Conservation (phyloP, 225 moss, liverwort and hornwort genomes). For the Lunularia cruciata region DNA sequence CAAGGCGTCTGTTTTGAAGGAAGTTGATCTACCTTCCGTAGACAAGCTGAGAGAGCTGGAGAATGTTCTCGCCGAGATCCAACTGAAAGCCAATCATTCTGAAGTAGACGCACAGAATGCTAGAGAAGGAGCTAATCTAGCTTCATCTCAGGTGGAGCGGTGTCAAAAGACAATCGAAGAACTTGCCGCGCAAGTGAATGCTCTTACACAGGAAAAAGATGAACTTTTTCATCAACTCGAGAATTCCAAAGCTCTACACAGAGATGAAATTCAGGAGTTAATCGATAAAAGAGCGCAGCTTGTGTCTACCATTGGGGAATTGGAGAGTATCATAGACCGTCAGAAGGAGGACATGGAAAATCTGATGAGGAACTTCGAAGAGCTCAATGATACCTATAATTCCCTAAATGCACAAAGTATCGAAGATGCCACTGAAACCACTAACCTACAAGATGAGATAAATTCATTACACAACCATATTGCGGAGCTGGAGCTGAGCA, state of each 20-base stretch:
- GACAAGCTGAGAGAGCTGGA: conserved; percentile 29
- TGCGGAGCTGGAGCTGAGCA: conserved; percentile 27
- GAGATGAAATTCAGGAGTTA: conserved; percentile 23
- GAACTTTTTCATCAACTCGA: conserved; percentile 37
- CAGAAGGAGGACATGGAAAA: conserved; percentile 26
- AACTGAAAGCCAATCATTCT: conserved; percentile 31
- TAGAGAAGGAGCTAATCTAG: conserved; percentile 23
- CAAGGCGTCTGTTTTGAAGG: neutral
- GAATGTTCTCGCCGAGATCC: conserved; percentile 42
- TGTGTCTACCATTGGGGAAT: conserved; percentile 18
- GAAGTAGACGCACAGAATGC: conserved; percentile 36
- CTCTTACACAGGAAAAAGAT: conserved; percentile 41
- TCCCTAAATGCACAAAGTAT: conserved; percentile 21
- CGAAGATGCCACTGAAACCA: conserved; percentile 24
- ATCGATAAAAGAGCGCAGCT: conserved; percentile 26
- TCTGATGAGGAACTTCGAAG: conserved; percentile 16
- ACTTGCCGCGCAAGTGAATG: conserved; percentile 35
- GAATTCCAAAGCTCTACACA: conserved; percentile 22
- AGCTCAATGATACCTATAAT: conserved; percentile 19
- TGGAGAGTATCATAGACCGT: conserved; percentile 29
- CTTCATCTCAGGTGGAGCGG: conserved; percentile 36
- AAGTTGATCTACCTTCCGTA: conserved; percentile 8
- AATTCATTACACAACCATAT: conserved; percentile 32
- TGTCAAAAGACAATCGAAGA: conserved; percentile 32
- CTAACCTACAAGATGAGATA: conserved; percentile 21